These are phyloP conservation scores for Phascolomyces articulosus DNA, from an alignment of 371 early-diverging fungal genomes.

Conservation along the genomic window DNA sequence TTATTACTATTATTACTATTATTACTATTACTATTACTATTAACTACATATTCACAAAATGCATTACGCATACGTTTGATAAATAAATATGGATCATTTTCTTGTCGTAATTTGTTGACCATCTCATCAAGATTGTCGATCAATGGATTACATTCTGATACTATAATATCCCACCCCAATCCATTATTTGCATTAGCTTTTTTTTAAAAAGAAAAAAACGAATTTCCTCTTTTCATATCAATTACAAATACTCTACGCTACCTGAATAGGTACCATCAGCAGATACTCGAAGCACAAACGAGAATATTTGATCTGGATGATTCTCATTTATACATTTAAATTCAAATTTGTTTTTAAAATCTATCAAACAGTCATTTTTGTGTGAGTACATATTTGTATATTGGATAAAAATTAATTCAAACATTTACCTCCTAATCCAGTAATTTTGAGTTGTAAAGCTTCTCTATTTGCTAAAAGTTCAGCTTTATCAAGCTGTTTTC, in stretches of 20 bases:
- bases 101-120: neutral
- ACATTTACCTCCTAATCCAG: conserved; percentile 1
- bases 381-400: too few species aligned
- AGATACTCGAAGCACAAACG: neutral
- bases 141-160: conserved; percentile 1
- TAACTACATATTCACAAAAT: conserved; percentile 4
- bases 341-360: conserved; percentile 5
- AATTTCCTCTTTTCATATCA: neutral
- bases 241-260: neutral
- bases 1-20: neutral
- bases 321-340: conserved; percentile 11
- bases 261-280: conserved; percentile 9
- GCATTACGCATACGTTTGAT: conserved; percentile 9
- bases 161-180: too few species aligned
- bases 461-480: neutral
- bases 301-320: conserved; percentile 7
- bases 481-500: neutral
- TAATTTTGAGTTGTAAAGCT: neutral
- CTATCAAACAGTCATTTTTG: too few species aligned
- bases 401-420: neutral
- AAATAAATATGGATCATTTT: conserved; percentile 9
- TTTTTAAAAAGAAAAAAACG: too few species aligned
- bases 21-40: neutral
- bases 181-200: too few species aligned
- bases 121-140: conserved; percentile 2